Conservation (phyloP, 345 rosid species). For the Combretum micranthum region DNA sequence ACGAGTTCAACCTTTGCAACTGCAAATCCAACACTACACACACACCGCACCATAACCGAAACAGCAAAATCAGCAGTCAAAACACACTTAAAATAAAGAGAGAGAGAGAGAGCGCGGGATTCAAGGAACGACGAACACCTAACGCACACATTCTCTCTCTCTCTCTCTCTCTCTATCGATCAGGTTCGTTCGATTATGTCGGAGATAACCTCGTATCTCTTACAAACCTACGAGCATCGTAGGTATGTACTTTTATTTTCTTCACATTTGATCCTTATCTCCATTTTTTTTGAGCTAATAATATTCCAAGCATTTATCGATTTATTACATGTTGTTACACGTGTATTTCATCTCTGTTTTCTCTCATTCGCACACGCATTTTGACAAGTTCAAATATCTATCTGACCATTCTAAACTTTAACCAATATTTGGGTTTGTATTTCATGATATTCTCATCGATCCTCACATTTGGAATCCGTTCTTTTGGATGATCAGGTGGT, state of each 20-base stretch:
- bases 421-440: too few relatives aligned
- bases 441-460: too few relatives aligned
- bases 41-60: too few relatives aligned
- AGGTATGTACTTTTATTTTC: conserved; percentile 36
- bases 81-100: background rate
- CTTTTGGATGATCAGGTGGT: too few relatives aligned
- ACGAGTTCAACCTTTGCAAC: too few relatives aligned
- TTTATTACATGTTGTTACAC: background rate
- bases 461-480: too few relatives aligned
- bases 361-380: too few relatives aligned
- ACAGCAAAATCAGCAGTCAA: too few relatives aligned
- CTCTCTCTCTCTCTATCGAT: background rate
- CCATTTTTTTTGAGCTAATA: conserved; percentile 12
- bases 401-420: too few relatives aligned
- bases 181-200: conserved; percentile 17
- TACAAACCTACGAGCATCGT: conserved; percentile 32
- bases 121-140: background rate
- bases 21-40: too few relatives aligned
- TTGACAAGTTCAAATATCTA: too few relatives aligned
- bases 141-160: background rate
- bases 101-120: background rate
- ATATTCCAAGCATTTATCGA: conserved; percentile 28
- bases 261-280: conserved; percentile 11
- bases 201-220: conserved; percentile 37
- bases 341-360: background rate